phyloP scores from a whole-genome alignment of 495 filamentous ascomycete species.

The Talaromyces nanjingensis region DNA sequence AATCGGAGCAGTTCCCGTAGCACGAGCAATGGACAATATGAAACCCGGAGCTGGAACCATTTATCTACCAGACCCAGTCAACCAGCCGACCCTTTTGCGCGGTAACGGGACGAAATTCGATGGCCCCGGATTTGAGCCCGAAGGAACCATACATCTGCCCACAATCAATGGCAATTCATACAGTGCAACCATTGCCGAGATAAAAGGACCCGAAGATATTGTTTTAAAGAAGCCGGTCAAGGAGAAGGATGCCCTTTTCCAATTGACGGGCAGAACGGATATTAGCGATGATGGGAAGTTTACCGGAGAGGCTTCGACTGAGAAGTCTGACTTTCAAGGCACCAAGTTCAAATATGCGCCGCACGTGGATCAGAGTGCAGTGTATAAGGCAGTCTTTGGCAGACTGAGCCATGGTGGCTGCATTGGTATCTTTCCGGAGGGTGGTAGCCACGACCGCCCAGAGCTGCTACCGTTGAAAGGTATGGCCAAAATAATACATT shows the following conservation, averaged over 20 bases:
- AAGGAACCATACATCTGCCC: constrained; percentile 81
- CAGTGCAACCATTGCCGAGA: constrained; percentile 72
- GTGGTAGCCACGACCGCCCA: constrained; percentile 93
- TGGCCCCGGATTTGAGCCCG: constrained; percentile 59
- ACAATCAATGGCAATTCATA: constrained; percentile 70
- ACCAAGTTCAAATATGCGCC: constrained; percentile 81
- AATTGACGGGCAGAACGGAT: constrained; percentile 71
- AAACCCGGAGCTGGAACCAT: constrained; percentile 73
- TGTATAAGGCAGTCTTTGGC: constrained; percentile 89
- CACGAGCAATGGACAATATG: constrained; percentile 80
- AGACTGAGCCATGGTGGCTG: constrained; percentile 76
- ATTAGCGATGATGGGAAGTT: constrained; percentile 51
- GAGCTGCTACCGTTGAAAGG: constrained; percentile 89
- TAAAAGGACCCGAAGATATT: constrained; percentile 74
- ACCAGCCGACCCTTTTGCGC: constrained; percentile 75
- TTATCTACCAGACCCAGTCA: constrained; percentile 84
- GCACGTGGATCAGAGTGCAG: constrained; percentile 87
- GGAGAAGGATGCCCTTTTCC: constrained; percentile 56
- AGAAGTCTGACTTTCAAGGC: constrained; percentile 53
- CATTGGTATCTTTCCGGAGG: constrained; percentile 96
- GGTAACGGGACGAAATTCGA: constrained; percentile 86
- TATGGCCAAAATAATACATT: constrained; percentile 17
- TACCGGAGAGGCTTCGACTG: constrained; percentile 39
- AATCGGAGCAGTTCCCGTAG: constrained; percentile 82
- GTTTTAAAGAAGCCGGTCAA: constrained; percentile 81